Evolutionary conservation across 495 filamentous ascomycete genomes (phyloP).

Genomic region (Podospora bellae-mahoneyi): DNA sequence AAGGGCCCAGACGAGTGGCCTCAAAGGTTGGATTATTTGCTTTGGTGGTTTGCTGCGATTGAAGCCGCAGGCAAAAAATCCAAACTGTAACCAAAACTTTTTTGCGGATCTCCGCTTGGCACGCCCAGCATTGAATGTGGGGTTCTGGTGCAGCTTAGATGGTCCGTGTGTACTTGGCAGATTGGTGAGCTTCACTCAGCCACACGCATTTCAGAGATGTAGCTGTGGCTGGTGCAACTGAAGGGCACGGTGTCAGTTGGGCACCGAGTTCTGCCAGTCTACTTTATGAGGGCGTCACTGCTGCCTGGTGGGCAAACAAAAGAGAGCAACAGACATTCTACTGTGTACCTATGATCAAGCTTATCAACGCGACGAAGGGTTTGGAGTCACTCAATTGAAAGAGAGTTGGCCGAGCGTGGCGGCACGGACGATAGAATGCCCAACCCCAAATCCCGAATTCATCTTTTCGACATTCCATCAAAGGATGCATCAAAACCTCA

Average conservation of each 20-base stretch:
- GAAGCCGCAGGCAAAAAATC: slow-evolving; percentile 23
- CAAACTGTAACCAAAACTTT: slow-evolving; percentile 24
- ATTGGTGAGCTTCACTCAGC: neutral
- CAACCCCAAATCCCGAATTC: neutral
- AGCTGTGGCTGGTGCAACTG: too few relatives aligned
- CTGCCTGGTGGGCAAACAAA: too few relatives aligned
- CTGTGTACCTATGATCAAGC: too few relatives aligned
- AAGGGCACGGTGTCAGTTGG: too few relatives aligned
- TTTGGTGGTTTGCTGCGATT: neutral
- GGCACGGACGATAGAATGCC: neutral
- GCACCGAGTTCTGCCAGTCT: too few relatives aligned
- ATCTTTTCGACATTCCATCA: too few relatives aligned
- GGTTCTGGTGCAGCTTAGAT: neutral
- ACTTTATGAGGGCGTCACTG: too few relatives aligned
- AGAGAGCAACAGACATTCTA: too few relatives aligned
- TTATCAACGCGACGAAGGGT: too few relatives aligned
- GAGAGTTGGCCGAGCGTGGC: neutral
- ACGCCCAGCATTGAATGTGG: slow-evolving; percentile 3
- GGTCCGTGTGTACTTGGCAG: neutral
- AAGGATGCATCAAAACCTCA: too few relatives aligned
- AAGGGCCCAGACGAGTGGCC: neutral
- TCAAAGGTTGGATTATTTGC: neutral
- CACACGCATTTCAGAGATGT: too few relatives aligned
- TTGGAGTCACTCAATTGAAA: too few relatives aligned
- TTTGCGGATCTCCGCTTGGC: slow-evolving; percentile 13